Evolutionary conservation across 208 protist genomes (phyloP).

Genomic region (Phytomonas francai): DNA sequence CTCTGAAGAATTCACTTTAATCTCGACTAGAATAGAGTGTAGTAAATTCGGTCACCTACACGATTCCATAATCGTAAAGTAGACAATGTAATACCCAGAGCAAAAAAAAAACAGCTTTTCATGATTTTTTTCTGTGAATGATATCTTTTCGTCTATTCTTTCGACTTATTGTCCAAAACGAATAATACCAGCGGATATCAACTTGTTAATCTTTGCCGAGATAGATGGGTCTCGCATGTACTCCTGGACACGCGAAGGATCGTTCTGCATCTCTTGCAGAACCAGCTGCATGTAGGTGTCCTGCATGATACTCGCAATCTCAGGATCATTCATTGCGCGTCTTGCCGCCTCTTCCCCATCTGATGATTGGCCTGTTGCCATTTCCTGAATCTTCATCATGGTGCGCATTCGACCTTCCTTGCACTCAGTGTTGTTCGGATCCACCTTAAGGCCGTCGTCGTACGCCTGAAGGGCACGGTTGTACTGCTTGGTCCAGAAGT

Average conservation of each 20-base stretch:
- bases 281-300: slow-evolving; percentile 91
- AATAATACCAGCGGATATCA: slow-evolving; percentile 95
- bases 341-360: slow-evolving; percentile 85
- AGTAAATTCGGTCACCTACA: not conserved
- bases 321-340: slow-evolving; percentile 92
- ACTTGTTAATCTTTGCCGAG: slow-evolving; percentile 92
- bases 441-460: slow-evolving; percentile 91
- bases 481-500: slow-evolving; percentile 95
- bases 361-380: slow-evolving; percentile 63
- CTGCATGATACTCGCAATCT: slow-evolving; percentile 91
- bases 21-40: not conserved
- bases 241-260: slow-evolving; percentile 81
- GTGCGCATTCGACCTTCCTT: slow-evolving; percentile 81
- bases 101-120: not conserved
- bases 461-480: slow-evolving; percentile 94
- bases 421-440: slow-evolving; percentile 87
- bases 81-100: not conserved
- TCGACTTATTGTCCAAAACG: slow-evolving; percentile 50
- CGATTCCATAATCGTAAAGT: not conserved
- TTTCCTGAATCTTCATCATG: slow-evolving; percentile 90
- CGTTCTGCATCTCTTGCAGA: slow-evolving; percentile 86
- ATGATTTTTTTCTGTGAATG: not conserved
- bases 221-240: slow-evolving; percentile 92
- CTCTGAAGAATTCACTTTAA: not conserved
- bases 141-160: not conserved